Evolutionary conservation across 345 rosid species (phyloP), one percentile per base, ranked within the genome.

Genomic region (Mangifera indica): DNA sequence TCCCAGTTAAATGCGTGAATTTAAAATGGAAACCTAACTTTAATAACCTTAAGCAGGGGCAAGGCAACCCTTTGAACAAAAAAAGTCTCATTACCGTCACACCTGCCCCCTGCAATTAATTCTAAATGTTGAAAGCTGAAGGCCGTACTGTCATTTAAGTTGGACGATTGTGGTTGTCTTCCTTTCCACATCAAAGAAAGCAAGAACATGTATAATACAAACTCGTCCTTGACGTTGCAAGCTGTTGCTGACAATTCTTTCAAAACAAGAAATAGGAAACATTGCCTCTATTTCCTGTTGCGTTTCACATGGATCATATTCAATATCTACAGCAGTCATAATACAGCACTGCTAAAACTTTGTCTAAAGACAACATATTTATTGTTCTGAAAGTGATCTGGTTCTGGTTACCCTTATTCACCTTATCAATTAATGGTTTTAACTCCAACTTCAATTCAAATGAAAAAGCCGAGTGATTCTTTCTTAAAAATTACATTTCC

Each of bases 111-210:
- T 45, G 61, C n/a, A 22, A 7, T 46, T 20, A 11, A 25, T n/a
- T 59, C 48, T 70, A 29, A 70, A 59, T 70, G 26, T 59, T 46
- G 57, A 70, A 59, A 70, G 73, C n/a, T n/a, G n/a, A n/a, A n/a
- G n/a, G n/a, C 56, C 13, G 66, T 48, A 26, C 8, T 17, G 10
- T 25, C 51, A 9, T 17, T 48, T 8, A 46, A 56, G 8, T 26
- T 7, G 7, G 32, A 18, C 14, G 44, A 66, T 49, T 51, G 34
- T 7, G 15, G 53, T 49, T 49, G 32, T 3, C 32, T 29, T 29
- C 32, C 18, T 49, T n/a, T 49, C 53, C 53, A 49, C 53, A n/a
- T 49, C 7, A 29, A 12, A 49, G 53, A 14, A 49, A 15, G 53
- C 53, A 49, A 49, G 17, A 49, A 49, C 18, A 15, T 49, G 53